Evolutionary conservation across 2,329 filamentous ascomycete species (phyloP).

Genomic region (Ambrosiella beaveri): DNA sequence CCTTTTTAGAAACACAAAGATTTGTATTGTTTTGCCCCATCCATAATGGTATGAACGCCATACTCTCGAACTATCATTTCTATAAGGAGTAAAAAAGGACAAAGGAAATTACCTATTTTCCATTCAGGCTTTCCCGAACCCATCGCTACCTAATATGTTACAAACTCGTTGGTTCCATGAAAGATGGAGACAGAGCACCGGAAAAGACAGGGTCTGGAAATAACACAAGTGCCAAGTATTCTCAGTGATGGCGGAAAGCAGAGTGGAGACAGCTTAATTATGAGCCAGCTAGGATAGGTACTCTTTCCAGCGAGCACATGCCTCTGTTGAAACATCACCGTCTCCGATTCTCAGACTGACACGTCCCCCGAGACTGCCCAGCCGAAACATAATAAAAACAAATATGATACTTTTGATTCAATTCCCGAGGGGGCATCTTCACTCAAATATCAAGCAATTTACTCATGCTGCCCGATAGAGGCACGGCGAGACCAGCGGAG

Average conservation of each 20-base stretch:
- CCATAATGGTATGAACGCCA: constrained; percentile 5
- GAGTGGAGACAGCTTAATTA: background rate
- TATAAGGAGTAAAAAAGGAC: constrained; percentile 2
- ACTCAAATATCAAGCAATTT: background rate
- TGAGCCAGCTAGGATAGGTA: background rate
- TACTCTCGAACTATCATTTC: constrained; percentile 7
- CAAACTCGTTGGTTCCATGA: background rate
- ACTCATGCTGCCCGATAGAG: constrained; percentile 1
- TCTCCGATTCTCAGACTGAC: background rate
- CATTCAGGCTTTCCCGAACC: background rate
- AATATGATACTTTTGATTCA: background rate
- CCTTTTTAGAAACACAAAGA: background rate
- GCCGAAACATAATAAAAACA: background rate
- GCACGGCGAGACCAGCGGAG: constrained; percentile 11
- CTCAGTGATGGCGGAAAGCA: too few species aligned
- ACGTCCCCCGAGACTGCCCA: background rate
- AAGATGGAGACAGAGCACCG: background rate
- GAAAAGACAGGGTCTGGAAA: background rate
- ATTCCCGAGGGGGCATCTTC: background rate
- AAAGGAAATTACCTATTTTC: constrained; percentile 6
- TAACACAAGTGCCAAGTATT: background rate
- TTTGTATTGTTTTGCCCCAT: background rate
- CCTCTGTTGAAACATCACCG: background rate
- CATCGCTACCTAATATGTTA: background rate
- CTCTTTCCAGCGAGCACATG: background rate